Conservation (phyloP, 768 basidiomycete genomes). For the Boletus bicolor region DNA sequence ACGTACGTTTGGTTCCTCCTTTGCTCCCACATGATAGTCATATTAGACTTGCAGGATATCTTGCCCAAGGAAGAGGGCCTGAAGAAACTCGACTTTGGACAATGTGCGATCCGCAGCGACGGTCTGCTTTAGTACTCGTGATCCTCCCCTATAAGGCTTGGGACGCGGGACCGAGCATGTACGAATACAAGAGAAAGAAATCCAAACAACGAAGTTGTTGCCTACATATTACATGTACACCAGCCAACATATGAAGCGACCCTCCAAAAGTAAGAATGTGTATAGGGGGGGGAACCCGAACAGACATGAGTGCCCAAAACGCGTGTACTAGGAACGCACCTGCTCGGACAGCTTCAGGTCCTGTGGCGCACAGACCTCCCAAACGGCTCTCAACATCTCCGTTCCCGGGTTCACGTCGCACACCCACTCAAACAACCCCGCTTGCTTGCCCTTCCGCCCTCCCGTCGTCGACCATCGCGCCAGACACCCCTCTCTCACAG, state of each 20-base stretch:
- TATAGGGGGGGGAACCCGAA: no score
- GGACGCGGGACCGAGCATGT: not conserved
- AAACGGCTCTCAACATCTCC: constrained; percentile 26
- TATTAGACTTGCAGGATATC: constrained; percentile 50
- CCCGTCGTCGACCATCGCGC: constrained; percentile 23
- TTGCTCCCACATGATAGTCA: not conserved
- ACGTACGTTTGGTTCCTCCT: constrained; percentile 38
- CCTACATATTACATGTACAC: not conserved
- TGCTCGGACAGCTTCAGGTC: constrained; percentile 17
- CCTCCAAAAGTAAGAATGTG: not conserved
- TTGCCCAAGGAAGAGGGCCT: constrained; percentile 63
- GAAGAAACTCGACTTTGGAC: constrained; percentile 55
- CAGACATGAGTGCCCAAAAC: no score
- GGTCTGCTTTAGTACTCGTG: constrained; percentile 40
- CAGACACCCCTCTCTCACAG: constrained; percentile 11
- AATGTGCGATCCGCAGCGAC: constrained; percentile 65
- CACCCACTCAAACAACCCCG: constrained; percentile 31
- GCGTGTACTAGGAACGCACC: not conserved
- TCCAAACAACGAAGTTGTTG: not conserved
- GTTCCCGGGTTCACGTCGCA: constrained; percentile 23
- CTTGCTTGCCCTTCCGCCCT: constrained; percentile 17
- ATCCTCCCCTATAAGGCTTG: no score
- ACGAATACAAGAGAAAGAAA: not conserved
- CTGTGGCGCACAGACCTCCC: constrained; percentile 28
- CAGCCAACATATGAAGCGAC: not conserved